Base-by-base conservation (phyloP, 257 asterid genomes). In the Cruciata laevipes region DNA sequence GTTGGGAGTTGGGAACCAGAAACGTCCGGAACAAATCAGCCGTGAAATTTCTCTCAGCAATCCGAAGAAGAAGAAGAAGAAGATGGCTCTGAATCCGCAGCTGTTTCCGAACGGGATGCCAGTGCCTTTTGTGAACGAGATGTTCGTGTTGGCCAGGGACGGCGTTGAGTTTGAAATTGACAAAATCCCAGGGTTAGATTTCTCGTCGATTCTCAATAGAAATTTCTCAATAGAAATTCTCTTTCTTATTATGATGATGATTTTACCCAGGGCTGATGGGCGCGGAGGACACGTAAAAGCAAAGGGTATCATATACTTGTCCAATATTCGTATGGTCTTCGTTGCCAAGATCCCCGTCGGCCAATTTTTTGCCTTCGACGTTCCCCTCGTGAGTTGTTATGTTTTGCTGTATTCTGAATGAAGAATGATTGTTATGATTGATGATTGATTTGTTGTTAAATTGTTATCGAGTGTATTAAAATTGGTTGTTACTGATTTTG, bases 101-200 rank as follows among this genome's bases (percentile, higher is more conserved):
- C 76, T 89, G 63, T 86, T 87, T 71, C 86, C 96, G 2, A 89
- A 89, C 56, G 95, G 95, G 51, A 79, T 89, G 95, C 98, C 98
- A 16, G 95, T 92, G 31, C 96, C 98, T 25, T 92, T 92, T 76
- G 75, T 87, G 63, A 80, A 84, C 74, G 98, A 92, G 83, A 75
- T 89, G 81, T 87, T 92, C 65, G 96, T 92, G 37, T 74, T 92
- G 80, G 90, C 87, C 30, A 83, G 98, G 76, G 88, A 86, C 20
- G 97, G 95, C 66, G 97, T 92, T 67, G 98, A 92, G 56, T 92
- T 87, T 70, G 97, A 89, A 82, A 76, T 92, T 63, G 93, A 92
- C 80, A 92, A 92, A 78, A 86, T 89, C 55, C 93, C 95, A 31
- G 96, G 96, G 96, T 89, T 9, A 68, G 56, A 35, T 35, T n/a